Percentiles rank a stretch among this genome's conserved stretches.
Evolutionary conservation across 129 eudicot genomes (phyloP).

Genomic region (Tagetes erecta): DNA sequence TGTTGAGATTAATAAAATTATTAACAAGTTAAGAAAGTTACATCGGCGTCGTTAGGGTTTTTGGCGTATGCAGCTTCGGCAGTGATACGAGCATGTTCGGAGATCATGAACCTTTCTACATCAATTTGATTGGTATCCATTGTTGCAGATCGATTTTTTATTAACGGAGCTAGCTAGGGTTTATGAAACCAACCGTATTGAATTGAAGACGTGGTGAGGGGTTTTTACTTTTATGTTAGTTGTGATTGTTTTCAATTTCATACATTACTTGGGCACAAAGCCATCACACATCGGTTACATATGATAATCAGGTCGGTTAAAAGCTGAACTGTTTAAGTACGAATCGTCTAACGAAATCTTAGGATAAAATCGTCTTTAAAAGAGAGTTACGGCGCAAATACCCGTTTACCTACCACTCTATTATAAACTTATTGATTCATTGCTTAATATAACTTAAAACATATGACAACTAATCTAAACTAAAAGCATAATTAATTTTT

Average conservation of each 20-base stretch:
- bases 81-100: constrained; percentile 75
- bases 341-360: too few species aligned
- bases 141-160: not conserved
- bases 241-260: not conserved
- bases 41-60: constrained; percentile 76
- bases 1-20: too few species aligned
- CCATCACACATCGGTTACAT: too few species aligned
- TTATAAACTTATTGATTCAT: too few species aligned
- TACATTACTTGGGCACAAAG: not conserved
- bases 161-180: constrained; percentile 17
- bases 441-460: too few species aligned
- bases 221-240: constrained; percentile 12
- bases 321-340: too few species aligned
- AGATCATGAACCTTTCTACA: constrained; percentile 63
- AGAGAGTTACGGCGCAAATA: too few species aligned
- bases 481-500: too few species aligned
- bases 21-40: constrained; percentile 12
- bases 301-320: too few species aligned
- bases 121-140: constrained; percentile 45
- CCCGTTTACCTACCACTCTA: too few species aligned
- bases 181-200: not conserved
- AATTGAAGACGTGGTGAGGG: not conserved
- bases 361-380: too few species aligned
- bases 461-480: too few species aligned
- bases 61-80: constrained; percentile 64